Evolutionary conservation across 129 eudicot genomes (phyloP), one percentile per base, ranked within the genome.

Genomic region (Escallonia rubra): DNA sequence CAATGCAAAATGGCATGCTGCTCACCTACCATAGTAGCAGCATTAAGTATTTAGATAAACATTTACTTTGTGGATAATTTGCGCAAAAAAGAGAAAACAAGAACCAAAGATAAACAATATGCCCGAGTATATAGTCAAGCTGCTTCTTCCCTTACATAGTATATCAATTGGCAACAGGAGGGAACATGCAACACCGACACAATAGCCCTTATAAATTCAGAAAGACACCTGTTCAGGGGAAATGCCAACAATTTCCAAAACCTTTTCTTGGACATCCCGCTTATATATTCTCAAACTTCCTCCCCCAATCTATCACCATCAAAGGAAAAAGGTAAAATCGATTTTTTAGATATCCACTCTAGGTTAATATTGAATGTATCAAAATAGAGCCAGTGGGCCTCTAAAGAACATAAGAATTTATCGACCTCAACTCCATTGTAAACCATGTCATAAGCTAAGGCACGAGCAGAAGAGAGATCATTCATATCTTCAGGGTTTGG

Each of bases 401-500:
- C 57, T 41, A 43, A 54, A 66, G 55, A 48, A 64, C 68, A 9
- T 12, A 6, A 53, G 34, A 23, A 45, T 44, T 49, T 11, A 62
- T 75, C 45, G 71, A 93, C 98, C 98, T 93, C 98, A 43, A 93
- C 95, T 47, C 98, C 98, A 64, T 93, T 93, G 85, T 93, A 93
- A 75, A 93, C 98, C 96, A 93, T 93, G 89, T 93, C 98, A 86
- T 93, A 93, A 61, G 98, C 98, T 73, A 93, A 89, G 63, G 98
- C 98, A 68, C 98, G 92, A 48, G 98, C 98, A 67, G 96, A 93
- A 57, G 96, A 68, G 47, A 92, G 87, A 78, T 92, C 89, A 9
- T 86, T 71, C 89, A 92, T 78, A 74, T 93, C 98, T 73, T 89
- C 95, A 13, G 98, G 95, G 72, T 93, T 80, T 9, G 96, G 98